phyloP scores from a whole-genome alignment of 2,329 filamentous ascomycete species.

The Trichophyton verrucosum region DNA sequence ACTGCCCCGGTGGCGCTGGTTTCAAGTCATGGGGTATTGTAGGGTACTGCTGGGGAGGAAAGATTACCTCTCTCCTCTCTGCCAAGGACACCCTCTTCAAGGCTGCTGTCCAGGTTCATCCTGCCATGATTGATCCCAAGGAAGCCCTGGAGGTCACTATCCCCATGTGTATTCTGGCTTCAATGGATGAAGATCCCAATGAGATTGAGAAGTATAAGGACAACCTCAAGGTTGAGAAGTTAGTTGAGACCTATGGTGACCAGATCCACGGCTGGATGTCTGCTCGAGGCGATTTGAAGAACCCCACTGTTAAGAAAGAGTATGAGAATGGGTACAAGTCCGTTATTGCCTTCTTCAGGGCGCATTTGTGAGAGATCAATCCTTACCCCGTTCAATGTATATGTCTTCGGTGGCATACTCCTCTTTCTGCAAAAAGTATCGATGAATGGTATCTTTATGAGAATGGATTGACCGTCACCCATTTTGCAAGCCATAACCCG shows the following conservation, averaged over 20 bases:
- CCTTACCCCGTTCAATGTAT: not conserved
- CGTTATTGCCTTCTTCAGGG: slow-evolving; percentile 20
- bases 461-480: not conserved
- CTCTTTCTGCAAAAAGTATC: not conserved
- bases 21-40: slow-evolving; percentile 48
- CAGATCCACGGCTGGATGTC: slow-evolving; percentile 29
- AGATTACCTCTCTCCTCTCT: slow-evolving; percentile 42
- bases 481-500: not conserved
- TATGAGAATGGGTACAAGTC: slow-evolving; percentile 25
- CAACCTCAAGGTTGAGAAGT: slow-evolving; percentile 18
- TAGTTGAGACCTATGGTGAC: slow-evolving; percentile 22
- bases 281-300: slow-evolving; percentile 18
- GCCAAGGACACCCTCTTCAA: slow-evolving; percentile 40
- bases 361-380: slow-evolving; percentile 17
- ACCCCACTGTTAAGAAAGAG: slow-evolving; percentile 20
- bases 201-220: slow-evolving; percentile 23
- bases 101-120: slow-evolving; percentile 40
- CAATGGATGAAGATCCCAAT: slow-evolving; percentile 40
- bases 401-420: not conserved
- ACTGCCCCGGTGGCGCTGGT: slow-evolving; percentile 22
- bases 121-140: slow-evolving; percentile 44
- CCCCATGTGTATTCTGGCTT: slow-evolving; percentile 42
- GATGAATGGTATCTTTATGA: not conserved
- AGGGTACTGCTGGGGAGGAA: slow-evolving; percentile 42
- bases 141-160: slow-evolving; percentile 42